Evolutionary conservation across 352 stramenopile genomes (phyloP).

Genomic region (Thraustochytrium sp.): DNA sequence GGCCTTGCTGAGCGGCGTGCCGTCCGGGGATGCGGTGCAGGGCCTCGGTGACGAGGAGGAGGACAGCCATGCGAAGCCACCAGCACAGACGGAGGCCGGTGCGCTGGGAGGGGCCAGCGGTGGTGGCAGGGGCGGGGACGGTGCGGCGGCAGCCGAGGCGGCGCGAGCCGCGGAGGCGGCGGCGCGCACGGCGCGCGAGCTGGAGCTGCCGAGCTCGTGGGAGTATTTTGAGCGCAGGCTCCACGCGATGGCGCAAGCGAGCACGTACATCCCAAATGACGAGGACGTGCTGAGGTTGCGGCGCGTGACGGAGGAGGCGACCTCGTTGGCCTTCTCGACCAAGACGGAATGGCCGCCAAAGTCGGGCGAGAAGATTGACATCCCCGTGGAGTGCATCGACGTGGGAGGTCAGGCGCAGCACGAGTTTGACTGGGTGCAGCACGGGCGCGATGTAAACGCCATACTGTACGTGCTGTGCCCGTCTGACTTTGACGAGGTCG

Average conservation of each 20-base stretch:
- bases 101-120: not conserved
- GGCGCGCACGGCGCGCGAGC: not conserved
- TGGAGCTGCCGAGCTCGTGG: not conserved
- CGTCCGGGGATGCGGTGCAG: not conserved
- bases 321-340: not conserved
- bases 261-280: slow-evolving; percentile 17
- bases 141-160: not conserved
- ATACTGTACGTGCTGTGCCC: slow-evolving; percentile 21
- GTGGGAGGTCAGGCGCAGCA: slow-evolving; percentile 24
- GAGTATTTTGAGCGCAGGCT: not conserved
- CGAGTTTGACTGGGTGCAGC: slow-evolving; percentile 34
- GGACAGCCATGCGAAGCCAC: not conserved
- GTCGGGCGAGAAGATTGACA: not conserved
- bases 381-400: slow-evolving; percentile 12
- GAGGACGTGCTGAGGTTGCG: slow-evolving; percentile 29
- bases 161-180: not conserved
- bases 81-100: not conserved
- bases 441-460: not conserved
- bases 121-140: not conserved
- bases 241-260: not conserved
- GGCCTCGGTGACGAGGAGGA: not conserved
- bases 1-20: not conserved
- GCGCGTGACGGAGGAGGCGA: not conserved
- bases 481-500: not conserved
- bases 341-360: slow-evolving; percentile 1